Percentiles rank a stretch among this genome's conserved stretches.
These are phyloP conservation scores for Aspergillus caelatus DNA, from an alignment of 2,329 filamentous ascomycete genomes.

Conservation along the genomic window DNA sequence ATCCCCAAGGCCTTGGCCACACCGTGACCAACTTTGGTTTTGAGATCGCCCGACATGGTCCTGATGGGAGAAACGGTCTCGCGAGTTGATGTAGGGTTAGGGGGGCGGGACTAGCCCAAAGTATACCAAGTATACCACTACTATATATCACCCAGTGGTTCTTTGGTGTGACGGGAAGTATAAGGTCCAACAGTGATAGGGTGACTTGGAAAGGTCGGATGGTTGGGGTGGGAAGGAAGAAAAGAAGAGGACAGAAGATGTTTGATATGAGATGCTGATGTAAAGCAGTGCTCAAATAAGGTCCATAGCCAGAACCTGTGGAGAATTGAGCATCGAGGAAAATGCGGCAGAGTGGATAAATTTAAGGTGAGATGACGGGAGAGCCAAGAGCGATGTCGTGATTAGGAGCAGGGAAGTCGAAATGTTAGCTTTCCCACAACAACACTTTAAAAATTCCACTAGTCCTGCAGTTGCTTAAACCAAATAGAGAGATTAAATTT, in stretches of 20 bases:
- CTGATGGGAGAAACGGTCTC: not conserved
- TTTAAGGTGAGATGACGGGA: slow-evolving; percentile 20
- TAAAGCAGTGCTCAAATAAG: slow-evolving; percentile 13
- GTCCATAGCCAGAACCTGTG: slow-evolving; percentile 13
- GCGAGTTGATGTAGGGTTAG: not conserved
- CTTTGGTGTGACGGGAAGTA: not conserved
- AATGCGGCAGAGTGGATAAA: slow-evolving; percentile 10
- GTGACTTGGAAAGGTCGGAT: not conserved
- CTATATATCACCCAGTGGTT: not conserved
- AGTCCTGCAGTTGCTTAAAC: slow-evolving; percentile 6
- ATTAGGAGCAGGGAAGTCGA: slow-evolving; percentile 27
- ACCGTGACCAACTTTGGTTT: slow-evolving; percentile 67
- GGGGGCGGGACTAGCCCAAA: not conserved
- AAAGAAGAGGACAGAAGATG: slow-evolving; percentile 1
- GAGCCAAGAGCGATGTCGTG: slow-evolving; percentile 33
- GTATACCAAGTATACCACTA: not conserved
- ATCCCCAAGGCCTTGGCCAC: slow-evolving; percentile 82
- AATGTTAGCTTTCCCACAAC: slow-evolving; percentile 18
- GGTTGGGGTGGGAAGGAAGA: not conserved
- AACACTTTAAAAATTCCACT: slow-evolving; percentile 1
- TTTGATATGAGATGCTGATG: slow-evolving; percentile 3
- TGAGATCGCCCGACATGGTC: slow-evolving; percentile 38
- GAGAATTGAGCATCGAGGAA: slow-evolving; percentile 8
- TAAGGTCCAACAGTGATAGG: not conserved
- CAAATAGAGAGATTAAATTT: not conserved